Percentiles rank a stretch among this genome's conserved stretches.
Conservation (phyloP, 257 asterid species). For the Penstemon barbatus region DNA sequence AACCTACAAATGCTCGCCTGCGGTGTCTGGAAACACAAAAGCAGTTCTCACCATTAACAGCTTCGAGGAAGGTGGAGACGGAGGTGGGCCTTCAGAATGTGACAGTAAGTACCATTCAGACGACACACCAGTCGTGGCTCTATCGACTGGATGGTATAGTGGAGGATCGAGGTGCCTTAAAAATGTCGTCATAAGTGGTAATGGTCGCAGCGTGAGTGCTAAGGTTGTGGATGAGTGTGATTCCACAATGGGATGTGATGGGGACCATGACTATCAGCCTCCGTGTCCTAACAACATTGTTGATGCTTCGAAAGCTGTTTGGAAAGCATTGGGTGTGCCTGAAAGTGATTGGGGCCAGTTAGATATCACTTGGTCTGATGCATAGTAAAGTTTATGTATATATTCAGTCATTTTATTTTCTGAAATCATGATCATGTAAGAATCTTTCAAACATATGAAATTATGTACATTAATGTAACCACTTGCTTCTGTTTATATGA, state of each 20-base stretch:
- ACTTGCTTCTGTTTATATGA: neutral
- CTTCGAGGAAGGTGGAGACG: slow-evolving; percentile 45
- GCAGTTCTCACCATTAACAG: slow-evolving; percentile 50
- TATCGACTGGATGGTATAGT: slow-evolving; percentile 54
- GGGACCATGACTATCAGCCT: slow-evolving; percentile 46
- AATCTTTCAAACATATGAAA: no score
- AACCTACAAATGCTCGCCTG: slow-evolving; percentile 43
- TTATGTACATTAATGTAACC: neutral
- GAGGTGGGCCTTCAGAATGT: slow-evolving; percentile 52
- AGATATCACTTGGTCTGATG: slow-evolving; percentile 38
- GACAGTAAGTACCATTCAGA: slow-evolving; percentile 47
- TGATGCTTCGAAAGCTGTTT: slow-evolving; percentile 46
- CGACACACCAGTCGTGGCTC: slow-evolving; percentile 36
- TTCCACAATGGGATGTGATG: slow-evolving; percentile 46
- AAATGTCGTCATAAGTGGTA: slow-evolving; percentile 34
- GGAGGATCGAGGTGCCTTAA: slow-evolving; percentile 37
- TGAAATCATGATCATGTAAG: no score
- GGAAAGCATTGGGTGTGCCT: slow-evolving; percentile 44
- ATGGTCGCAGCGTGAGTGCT: slow-evolving; percentile 40
- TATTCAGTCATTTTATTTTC: no score
- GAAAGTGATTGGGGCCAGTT: slow-evolving; percentile 28
- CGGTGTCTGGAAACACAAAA: slow-evolving; percentile 26
- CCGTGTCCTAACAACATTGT: slow-evolving; percentile 46
- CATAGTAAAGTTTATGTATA: slow-evolving; percentile 3
- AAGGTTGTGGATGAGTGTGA: slow-evolving; percentile 54